Base-by-base conservation (phyloP, 768 basidiomycete species). In the Hirschioporus abietinus region DNA sequence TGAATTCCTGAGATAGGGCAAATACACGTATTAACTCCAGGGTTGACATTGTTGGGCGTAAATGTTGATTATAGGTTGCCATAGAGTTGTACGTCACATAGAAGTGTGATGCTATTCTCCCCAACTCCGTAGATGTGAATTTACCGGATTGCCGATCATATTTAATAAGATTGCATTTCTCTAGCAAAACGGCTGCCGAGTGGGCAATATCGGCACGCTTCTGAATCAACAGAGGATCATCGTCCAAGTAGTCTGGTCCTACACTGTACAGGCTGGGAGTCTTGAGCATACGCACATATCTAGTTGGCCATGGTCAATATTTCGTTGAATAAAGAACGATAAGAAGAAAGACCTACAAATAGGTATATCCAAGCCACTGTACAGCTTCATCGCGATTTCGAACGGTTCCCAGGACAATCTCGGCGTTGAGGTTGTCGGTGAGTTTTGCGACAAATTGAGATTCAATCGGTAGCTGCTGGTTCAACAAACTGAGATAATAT, bases 401-500 rank as follows among this genome's bases (percentile, higher is more conserved):
- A 65, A 99, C 89, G 0, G 92, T 96, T 6, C 97, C 97, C 20
- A 97, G 82, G 0, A 99, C 96, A 58, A 99, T 91, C 80, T 99
- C 97, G 17, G 96, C 97, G 75, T 99, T 99, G 71, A 99, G 76
- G 73, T 97, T 96, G 74, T 99, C 97, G 27, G 94, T 92, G 70
- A 99, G 81, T 75, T 91, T 95, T 36, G 88, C 81, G 30, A 99
- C 93, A 68, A 96, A 93, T 78, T 99, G 97, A 18, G 87, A 89
- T 78, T 99, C 97, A 74, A 99, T 99, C 0, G 97, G 97, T 17
- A 99, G 84, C 75, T 99, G 97, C 78, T 97, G 95, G 73, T 99
- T 99, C 81, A 97, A 80, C 78, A 99, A 81, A 71, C 90, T 93
- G 26, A 99, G 83, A 74, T 98, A 99, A 76, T 98, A 99, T 76